Evolutionary conservation across 2,329 filamentous ascomycete genomes (phyloP).

Genomic region (Ceratocystis huliohia): DNA sequence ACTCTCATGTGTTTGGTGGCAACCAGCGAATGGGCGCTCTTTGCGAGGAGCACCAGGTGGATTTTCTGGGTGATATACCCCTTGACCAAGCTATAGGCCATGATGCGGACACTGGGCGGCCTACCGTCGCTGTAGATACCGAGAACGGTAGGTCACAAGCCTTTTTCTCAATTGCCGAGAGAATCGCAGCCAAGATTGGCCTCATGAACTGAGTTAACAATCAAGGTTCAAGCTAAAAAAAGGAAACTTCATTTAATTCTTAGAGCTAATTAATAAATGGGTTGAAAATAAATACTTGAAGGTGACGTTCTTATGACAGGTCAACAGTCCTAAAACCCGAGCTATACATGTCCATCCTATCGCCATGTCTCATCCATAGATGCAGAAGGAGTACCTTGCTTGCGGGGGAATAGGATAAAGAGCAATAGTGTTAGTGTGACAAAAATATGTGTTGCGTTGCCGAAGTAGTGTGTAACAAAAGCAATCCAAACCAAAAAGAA

Average conservation of each 20-base stretch:
- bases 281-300: no score
- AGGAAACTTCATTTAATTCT: background rate
- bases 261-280: background rate
- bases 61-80: conserved; percentile 80
- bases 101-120: conserved; percentile 75
- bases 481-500: background rate
- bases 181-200: conserved; percentile 37
- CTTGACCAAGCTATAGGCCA: conserved; percentile 76
- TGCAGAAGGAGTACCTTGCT: no score
- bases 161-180: conserved; percentile 58
- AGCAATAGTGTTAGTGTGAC: no score
- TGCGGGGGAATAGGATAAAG: no score
- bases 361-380: no score
- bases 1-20: conserved; percentile 63
- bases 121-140: conserved; percentile 80
- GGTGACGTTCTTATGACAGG: no score
- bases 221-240: background rate
- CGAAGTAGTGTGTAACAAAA: no score
- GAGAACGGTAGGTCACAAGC: conserved; percentile 56
- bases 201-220: conserved; percentile 21
- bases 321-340: no score
- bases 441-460: no score
- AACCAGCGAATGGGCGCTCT: conserved; percentile 51
- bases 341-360: no score
- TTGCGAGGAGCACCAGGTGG: conserved; percentile 59